Base-by-base conservation (phyloP, 2,329 filamentous ascomycete species). In the Alternaria viburni region DNA sequence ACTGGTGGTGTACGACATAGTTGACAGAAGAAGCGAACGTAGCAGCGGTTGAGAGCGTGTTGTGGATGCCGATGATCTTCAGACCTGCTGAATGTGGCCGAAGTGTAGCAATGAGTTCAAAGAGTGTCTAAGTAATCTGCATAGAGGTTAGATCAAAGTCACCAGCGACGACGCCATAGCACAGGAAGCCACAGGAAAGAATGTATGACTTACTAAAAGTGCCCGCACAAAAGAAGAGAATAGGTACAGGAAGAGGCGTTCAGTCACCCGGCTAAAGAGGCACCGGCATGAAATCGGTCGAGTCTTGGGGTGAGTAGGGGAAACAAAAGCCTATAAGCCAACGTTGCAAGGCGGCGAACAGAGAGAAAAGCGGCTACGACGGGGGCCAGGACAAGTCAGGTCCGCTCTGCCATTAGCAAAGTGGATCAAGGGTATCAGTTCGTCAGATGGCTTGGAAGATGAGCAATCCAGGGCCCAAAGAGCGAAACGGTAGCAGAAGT, bases 61-160 rank as follows among this genome's bases (percentile, higher is more conserved):
- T 75, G 69, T 74, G 69, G 60, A 54, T 65, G 66, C 63, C 66
- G 72, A 69, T 67, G 68, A 67, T 74, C 67, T 79, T 80, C 77
- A 80, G 77, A 80, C 77, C 77, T 78, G 77, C 77, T 80, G 77
- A 79, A 74, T 69, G 64, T 74, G 75, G 74, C 73, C 70, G 67
- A 72, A 68, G 57, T 65, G 57, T 65, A 67, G 44, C 49, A 61
- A 66, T 57, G 56, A 50, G 61, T 64, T 69, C 58, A 78, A 77
- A 66, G 71, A 78, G 64, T 67, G 76, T 74, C 70, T 56, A 72
- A 65, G 70, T 58, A 74, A 77, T 77, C 76, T 78, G 47, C 9
- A 49, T 30, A 47, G 44, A 28, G 54, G 55, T 74, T 67, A 77
- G 72, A 68, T 49, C 47, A 54, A 25, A 58, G 49, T 17, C 47